Percentiles rank a stretch among this genome's conserved stretches.
These are phyloP conservation scores for Phaeodactylum tricornutum DNA, from an alignment of 108 stramenopile genomes.

Conservation along the genomic window DNA sequence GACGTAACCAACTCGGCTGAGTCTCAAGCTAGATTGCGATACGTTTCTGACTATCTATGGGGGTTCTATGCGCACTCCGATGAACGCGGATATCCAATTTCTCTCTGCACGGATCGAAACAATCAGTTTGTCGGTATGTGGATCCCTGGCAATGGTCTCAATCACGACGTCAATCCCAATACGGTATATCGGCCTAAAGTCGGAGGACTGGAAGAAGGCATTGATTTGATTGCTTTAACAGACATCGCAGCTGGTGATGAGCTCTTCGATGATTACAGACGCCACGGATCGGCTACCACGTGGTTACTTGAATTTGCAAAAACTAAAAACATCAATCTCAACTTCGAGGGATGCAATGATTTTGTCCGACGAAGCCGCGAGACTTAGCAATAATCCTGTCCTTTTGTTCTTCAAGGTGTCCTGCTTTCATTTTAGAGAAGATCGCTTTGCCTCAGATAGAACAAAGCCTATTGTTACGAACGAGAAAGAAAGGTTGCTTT, in stretches of 20 bases:
- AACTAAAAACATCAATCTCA: slow-evolving; percentile 14
- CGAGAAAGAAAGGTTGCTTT: too few species aligned
- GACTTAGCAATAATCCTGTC: too few species aligned
- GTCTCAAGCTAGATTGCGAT: slow-evolving; percentile 7
- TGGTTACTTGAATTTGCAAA: slow-evolving; percentile 26
- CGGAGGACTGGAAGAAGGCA: slow-evolving; percentile 11
- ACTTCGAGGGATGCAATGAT: slow-evolving; percentile 34
- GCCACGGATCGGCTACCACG: slow-evolving; percentile 18
- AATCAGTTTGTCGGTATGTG: slow-evolving; percentile 29
- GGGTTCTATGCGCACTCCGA: slow-evolving; percentile 25
- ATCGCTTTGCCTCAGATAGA: too few species aligned
- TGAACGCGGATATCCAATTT: slow-evolving; percentile 12
- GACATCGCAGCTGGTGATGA: slow-evolving; percentile 22
- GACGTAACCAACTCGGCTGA: neutral
- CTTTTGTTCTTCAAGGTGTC: too few species aligned
- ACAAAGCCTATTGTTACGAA: too few species aligned
- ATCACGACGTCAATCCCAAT: slow-evolving; percentile 26
- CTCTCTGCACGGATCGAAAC: neutral
- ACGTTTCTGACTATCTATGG: slow-evolving; percentile 34
- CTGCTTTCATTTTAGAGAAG: too few species aligned
- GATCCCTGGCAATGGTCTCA: slow-evolving; percentile 35
- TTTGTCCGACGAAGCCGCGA: too few species aligned
- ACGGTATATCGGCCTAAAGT: slow-evolving; percentile 17
- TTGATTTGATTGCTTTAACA: slow-evolving; percentile 19
- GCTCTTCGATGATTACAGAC: slow-evolving; percentile 28